Conservation (phyloP, 2,329 filamentous ascomycete genomes). For the Cladosporium sp. region DNA sequence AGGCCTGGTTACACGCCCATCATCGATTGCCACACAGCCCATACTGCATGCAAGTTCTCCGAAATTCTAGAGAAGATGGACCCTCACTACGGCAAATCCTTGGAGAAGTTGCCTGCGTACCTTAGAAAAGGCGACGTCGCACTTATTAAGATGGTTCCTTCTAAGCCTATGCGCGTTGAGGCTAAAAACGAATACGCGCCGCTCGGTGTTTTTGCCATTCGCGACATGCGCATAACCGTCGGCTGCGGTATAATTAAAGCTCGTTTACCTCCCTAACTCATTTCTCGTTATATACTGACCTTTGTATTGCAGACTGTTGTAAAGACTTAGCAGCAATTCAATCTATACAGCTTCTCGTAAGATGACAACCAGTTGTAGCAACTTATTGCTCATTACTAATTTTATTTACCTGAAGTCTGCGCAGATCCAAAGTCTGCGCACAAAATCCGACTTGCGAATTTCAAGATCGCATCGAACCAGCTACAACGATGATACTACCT, state of each 20-base stretch:
- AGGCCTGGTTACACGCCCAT: conserved; percentile 98
- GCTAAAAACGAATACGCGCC: conserved; percentile 99
- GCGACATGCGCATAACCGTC: conserved; percentile 87
- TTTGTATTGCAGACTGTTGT: too few relatives aligned
- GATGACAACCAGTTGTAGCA: too few relatives aligned
- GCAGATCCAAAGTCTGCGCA: too few relatives aligned
- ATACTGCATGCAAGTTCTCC: conserved; percentile 99
- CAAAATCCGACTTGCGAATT: too few relatives aligned
- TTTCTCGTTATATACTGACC: too few relatives aligned
- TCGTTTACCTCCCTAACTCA: conserved; percentile 70
- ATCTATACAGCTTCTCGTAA: too few relatives aligned
- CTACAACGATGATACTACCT: too few relatives aligned
- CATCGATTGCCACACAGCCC: conserved; percentile 99
- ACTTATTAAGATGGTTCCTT: conserved; percentile 99
- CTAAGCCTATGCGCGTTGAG: conserved; percentile 99
- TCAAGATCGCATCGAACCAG: too few relatives aligned
- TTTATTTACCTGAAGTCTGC: too few relatives aligned
- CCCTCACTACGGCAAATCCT: conserved; percentile 97
- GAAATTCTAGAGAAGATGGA: conserved; percentile 99
- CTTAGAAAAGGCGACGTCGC: conserved; percentile 99
- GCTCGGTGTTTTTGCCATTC: conserved; percentile 99
- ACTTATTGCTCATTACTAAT: too few relatives aligned
- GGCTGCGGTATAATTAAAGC: conserved; percentile 94
- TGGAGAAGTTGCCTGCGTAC: conserved; percentile 92
- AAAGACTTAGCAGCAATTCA: too few relatives aligned